Evolutionary conservation across 306 rosid genomes (phyloP).

Genomic region (Lablab purpureus): DNA sequence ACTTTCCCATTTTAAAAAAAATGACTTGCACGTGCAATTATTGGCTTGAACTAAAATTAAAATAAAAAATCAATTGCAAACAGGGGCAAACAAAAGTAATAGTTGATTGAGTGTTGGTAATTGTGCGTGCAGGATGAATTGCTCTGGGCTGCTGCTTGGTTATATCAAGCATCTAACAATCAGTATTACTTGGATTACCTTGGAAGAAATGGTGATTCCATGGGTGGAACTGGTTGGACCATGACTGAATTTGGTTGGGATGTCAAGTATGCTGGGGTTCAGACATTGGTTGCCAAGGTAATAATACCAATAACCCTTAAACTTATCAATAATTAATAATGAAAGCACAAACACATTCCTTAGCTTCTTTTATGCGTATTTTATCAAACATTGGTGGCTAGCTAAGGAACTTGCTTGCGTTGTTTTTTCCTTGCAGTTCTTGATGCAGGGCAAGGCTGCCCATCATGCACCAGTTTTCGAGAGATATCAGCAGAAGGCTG

Average conservation of each 20-base stretch:
- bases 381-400: not conserved
- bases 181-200: slow-evolving; percentile 83
- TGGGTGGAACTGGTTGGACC: slow-evolving; percentile 96
- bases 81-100: not conserved
- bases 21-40: not conserved
- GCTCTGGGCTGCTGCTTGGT: slow-evolving; percentile 98
- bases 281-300: slow-evolving; percentile 90
- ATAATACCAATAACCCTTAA: not conserved
- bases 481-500: slow-evolving; percentile 75
- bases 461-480: slow-evolving; percentile 68
- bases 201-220: slow-evolving; percentile 77
- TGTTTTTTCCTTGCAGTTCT: slow-evolving; percentile 59
- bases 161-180: slow-evolving; percentile 86
- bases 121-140: slow-evolving; percentile 73
- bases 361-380: not conserved
- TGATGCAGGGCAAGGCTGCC: slow-evolving; percentile 90
- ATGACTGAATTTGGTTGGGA: slow-evolving; percentile 98
- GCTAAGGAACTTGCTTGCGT: not conserved
- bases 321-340: not conserved
- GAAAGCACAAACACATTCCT: not conserved
- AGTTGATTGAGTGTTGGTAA: slow-evolving; percentile 35
- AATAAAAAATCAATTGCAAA: not conserved
- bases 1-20: not conserved
- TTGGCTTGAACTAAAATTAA: slow-evolving; percentile 9
- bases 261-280: slow-evolving; percentile 91